Percentiles rank a stretch among this genome's conserved stretches.
Conservation (phyloP, 805 yeast genomes). For the Metschnikowia kofuensis region DNA sequence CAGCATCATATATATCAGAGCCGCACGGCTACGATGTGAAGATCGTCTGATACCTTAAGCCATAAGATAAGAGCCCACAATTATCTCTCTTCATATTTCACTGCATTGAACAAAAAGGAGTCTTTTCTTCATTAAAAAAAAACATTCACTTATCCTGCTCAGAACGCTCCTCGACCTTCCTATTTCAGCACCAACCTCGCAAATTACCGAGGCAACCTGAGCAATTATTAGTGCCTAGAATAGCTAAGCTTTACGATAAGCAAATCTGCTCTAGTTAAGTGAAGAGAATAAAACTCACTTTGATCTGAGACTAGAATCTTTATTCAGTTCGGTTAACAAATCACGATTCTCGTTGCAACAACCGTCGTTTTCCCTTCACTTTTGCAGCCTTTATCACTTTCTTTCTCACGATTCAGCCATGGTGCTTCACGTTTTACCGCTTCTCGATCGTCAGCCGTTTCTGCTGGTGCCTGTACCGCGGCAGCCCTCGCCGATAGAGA, state of each 20-base stretch:
- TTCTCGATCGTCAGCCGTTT: slow-evolving; percentile 41
- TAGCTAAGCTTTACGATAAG: not conserved
- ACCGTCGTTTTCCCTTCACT: not conserved
- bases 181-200: not conserved
- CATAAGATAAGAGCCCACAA: too few species aligned
- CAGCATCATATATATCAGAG: slow-evolving; percentile 3
- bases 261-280: not conserved
- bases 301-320: not conserved
- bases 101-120: too few species aligned
- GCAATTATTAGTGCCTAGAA: slow-evolving; percentile 3
- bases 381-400: slow-evolving; percentile 4
- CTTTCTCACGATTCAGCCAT: not conserved
- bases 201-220: not conserved
- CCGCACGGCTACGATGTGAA: not conserved
- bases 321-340: not conserved
- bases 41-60: not conserved
- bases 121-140: too few species aligned
- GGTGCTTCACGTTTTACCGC: slow-evolving; percentile 67
- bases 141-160: not conserved
- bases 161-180: slow-evolving; percentile 2
- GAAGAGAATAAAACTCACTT: not conserved
- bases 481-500: slow-evolving; percentile 59
- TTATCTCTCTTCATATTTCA: too few species aligned
- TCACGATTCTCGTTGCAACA: not conserved
- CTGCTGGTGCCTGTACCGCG: not conserved